Conservation (phyloP, 352 stramenopile species). For the Peronospora farinosa region DNA sequence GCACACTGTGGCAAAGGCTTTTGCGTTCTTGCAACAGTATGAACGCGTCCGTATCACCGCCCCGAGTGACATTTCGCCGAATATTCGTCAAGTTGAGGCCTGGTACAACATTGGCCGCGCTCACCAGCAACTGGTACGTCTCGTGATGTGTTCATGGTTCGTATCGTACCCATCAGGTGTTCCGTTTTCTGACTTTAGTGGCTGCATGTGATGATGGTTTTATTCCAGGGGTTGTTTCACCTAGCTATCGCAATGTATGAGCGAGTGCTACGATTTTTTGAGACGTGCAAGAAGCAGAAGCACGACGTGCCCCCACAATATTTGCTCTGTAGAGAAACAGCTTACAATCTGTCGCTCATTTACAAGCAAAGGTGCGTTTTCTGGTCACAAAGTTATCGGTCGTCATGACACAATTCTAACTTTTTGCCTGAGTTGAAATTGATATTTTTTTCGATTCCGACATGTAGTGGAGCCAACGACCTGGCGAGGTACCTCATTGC, state of each 20-base stretch:
- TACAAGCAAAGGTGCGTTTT: conserved; percentile 76
- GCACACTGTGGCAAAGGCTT: conserved; percentile 79
- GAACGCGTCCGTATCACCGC: conserved; percentile 45
- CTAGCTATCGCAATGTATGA: conserved; percentile 86
- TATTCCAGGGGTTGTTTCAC: conserved; percentile 70
- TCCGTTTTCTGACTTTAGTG: background rate
- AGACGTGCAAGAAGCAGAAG: conserved; percentile 43
- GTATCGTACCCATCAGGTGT: background rate
- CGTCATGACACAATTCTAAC: background rate
- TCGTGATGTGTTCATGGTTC: background rate
- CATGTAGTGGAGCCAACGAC: conserved; percentile 59
- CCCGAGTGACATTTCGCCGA: conserved; percentile 47
- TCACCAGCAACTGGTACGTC: conserved; percentile 78
- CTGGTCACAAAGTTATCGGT: background rate
- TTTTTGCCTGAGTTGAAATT: background rate
- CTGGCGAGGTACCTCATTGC: conserved; percentile 67
- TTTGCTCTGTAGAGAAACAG: conserved; percentile 70
- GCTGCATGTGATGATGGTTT: conserved; percentile 4
- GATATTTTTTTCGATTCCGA: background rate
- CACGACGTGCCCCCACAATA: conserved; percentile 56
- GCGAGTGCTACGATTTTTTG: conserved; percentile 74
- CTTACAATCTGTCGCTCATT: conserved; percentile 86
- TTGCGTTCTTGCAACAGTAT: conserved; percentile 82
- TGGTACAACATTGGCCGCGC: conserved; percentile 86
- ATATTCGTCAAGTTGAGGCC: conserved; percentile 63